Evolutionary conservation across 106 monocot species (phyloP).

Genomic region (Vanilla planifolia): DNA sequence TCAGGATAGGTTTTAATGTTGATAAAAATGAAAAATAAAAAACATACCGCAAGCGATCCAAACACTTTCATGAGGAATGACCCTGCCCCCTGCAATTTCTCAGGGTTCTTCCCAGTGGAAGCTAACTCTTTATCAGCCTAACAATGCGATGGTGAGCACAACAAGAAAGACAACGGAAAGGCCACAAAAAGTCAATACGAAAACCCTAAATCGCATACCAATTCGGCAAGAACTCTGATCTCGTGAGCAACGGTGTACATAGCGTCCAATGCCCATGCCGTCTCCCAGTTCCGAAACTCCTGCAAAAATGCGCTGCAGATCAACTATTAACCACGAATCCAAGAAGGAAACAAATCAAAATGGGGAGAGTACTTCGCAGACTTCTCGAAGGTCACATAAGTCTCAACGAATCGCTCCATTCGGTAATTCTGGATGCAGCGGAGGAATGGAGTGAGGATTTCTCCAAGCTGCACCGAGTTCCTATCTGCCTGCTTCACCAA

Average conservation of each 20-base stretch:
- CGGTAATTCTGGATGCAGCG: slow-evolving; percentile 39
- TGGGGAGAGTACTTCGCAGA: slow-evolving; percentile 27
- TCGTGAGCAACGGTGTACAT: slow-evolving; percentile 59
- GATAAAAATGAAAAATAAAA: not conserved
- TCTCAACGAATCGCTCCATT: slow-evolving; percentile 33
- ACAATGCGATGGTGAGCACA: not conserved
- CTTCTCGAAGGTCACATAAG: slow-evolving; percentile 50
- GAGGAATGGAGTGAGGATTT: slow-evolving; percentile 36
- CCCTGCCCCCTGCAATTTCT: slow-evolving; percentile 84
- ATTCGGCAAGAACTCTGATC: slow-evolving; percentile 78
- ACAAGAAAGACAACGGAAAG: not conserved
- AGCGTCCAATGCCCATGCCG: slow-evolving; percentile 78
- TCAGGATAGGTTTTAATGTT: no score
- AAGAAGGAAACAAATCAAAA: not conserved
- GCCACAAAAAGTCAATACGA: not conserved
- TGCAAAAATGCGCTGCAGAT: slow-evolving; percentile 69
- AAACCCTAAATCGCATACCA: slow-evolving; percentile 22
- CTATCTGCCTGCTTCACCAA: slow-evolving; percentile 22
- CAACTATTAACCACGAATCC: not conserved
- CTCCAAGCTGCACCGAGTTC: slow-evolving; percentile 24
- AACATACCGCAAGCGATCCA: slow-evolving; percentile 68
- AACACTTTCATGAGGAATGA: slow-evolving; percentile 97
- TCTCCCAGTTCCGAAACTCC: slow-evolving; percentile 97
- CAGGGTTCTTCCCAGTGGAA: slow-evolving; percentile 64
- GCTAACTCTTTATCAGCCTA: slow-evolving; percentile 82